Evolutionary conservation across 257 asterid genomes (phyloP).

Genomic region (Paulownia fortunei): DNA sequence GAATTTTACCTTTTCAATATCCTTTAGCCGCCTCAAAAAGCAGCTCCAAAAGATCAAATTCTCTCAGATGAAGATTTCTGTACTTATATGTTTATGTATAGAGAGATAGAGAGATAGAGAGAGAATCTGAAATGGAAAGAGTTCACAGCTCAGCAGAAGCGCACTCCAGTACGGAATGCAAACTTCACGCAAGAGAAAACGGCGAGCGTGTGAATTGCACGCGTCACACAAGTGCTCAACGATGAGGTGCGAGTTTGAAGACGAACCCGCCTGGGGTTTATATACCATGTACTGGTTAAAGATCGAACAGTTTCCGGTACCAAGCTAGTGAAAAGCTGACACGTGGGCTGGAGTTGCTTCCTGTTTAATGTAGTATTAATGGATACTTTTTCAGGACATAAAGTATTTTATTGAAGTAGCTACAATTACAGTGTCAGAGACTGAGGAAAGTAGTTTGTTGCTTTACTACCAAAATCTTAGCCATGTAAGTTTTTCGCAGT

Average conservation of each 20-base stretch:
- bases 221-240: conserved; percentile 14
- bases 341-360: conserved; percentile 40
- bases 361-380: too few species aligned
- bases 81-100: too few species aligned
- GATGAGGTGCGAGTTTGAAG: conserved; percentile 31
- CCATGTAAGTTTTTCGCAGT: neutral
- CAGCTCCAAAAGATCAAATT: conserved; percentile 28
- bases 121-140: neutral
- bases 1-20: conserved; percentile 25
- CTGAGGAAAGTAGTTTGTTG: too few species aligned
- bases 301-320: conserved; percentile 31
- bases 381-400: too few species aligned
- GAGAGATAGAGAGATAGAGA: conserved; percentile 9
- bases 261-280: conserved; percentile 30
- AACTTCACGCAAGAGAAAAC: conserved; percentile 41
- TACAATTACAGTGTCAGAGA: too few species aligned
- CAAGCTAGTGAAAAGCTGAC: conserved; percentile 22
- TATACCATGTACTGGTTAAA: conserved; percentile 39
- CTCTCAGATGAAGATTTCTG: conserved; percentile 13
- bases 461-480: conserved; percentile 5
- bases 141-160: conserved; percentile 48
- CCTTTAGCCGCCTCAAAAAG: conserved; percentile 22
- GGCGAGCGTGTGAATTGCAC: conserved; percentile 25
- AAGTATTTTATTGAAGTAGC: too few species aligned
- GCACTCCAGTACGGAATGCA: conserved; percentile 50